Evolutionary conservation across 2,329 filamentous ascomycete species (phyloP).

Genomic region (Verticillium albo-atrum): DNA sequence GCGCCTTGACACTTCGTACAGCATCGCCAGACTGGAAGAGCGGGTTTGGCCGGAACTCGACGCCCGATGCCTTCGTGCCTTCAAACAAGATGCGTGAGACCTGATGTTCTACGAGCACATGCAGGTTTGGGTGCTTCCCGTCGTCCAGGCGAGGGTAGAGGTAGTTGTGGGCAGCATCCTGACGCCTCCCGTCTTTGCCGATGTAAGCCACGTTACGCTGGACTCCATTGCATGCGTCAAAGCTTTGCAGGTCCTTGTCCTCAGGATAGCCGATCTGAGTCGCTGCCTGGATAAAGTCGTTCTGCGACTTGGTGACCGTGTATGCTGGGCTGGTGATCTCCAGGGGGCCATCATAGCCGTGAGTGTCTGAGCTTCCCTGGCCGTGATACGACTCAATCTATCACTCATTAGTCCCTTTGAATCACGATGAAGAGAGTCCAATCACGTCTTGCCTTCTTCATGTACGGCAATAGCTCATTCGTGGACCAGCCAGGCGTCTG

Average conservation of each 20-base stretch:
- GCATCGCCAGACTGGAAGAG: constrained; percentile 29
- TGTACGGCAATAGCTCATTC: constrained; percentile 22
- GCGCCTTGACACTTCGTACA: constrained; percentile 37
- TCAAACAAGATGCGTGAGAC: constrained; percentile 49
- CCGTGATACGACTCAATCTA: constrained; percentile 54
- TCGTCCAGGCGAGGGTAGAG: constrained; percentile 46
- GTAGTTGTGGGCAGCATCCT: constrained; percentile 53
- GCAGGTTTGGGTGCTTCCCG: constrained; percentile 44
- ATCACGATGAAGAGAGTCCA: background rate
- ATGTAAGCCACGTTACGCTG: constrained; percentile 44
- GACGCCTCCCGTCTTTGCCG: constrained; percentile 45
- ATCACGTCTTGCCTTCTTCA: constrained; percentile 20
- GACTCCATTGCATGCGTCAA: constrained; percentile 32
- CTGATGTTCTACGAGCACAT: constrained; percentile 47
- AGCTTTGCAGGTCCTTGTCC: constrained; percentile 47
- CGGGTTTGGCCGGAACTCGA: constrained; percentile 49
- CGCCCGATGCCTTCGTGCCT: constrained; percentile 45
- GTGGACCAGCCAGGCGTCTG: constrained; percentile 25
- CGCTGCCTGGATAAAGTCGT: constrained; percentile 45
- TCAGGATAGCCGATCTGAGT: constrained; percentile 43
- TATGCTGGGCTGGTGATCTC: constrained; percentile 48
- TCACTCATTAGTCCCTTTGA: background rate
- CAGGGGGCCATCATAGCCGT: constrained; percentile 52
- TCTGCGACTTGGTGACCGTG: constrained; percentile 30
- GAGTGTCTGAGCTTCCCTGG: constrained; percentile 33